Percentiles rank a stretch among this genome's conserved stretches.
phyloP scores from a whole-genome alignment of 352 stramenopile genomes.

The Thalassiosira exigua region DNA sequence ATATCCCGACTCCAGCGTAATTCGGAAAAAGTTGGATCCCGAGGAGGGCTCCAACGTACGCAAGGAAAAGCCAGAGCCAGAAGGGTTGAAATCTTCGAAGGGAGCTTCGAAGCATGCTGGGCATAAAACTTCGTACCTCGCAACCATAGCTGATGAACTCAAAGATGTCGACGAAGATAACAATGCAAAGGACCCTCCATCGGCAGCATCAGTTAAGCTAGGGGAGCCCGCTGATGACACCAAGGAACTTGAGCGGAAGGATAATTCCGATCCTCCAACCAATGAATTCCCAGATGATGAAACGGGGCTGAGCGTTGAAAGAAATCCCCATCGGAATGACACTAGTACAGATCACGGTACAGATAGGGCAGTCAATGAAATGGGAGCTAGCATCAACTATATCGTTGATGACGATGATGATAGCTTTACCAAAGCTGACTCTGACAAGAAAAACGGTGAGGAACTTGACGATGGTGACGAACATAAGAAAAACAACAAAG shows the following conservation, averaged over 20 bases:
- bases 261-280: constrained; percentile 23
- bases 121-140: background rate
- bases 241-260: constrained; percentile 1
- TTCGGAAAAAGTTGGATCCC: constrained; percentile 22
- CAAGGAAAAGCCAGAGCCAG: constrained; percentile 28
- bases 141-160: background rate
- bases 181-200: constrained; percentile 18
- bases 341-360: constrained; percentile 5
- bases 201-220: constrained; percentile 13
- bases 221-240: background rate
- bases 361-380: constrained; percentile 13
- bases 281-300: constrained; percentile 41
- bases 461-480: constrained; percentile 15
- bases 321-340: constrained; percentile 10
- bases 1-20: constrained; percentile 21
- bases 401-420: constrained; percentile 51
- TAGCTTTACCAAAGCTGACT: constrained; percentile 23
- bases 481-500: constrained; percentile 15
- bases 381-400: constrained; percentile 26
- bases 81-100: constrained; percentile 34
- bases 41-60: constrained; percentile 18
- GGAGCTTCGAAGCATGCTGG: constrained; percentile 21
- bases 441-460: background rate
- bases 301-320: constrained; percentile 19
- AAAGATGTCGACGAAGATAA: constrained; percentile 18